Conservation (phyloP, 306 rosid genomes). For the Adenanthera pavonina region DNA sequence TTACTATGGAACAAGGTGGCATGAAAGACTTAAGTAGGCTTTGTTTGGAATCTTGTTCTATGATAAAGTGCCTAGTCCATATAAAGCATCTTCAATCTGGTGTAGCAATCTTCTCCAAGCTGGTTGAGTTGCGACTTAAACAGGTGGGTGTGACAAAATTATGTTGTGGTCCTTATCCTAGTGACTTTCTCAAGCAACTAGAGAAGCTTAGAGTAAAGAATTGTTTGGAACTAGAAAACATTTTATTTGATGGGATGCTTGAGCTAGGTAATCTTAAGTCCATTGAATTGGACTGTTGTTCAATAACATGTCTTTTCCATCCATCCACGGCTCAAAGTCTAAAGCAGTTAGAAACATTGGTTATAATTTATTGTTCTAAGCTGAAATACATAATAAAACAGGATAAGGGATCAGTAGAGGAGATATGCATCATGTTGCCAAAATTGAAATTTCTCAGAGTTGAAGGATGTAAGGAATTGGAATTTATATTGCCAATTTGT, state of each 20-base stretch:
- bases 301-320: constrained; percentile 1
- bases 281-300: neutral
- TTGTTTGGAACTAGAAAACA: neutral
- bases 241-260: neutral
- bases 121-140: neutral
- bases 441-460: constrained; percentile 30
- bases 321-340: neutral
- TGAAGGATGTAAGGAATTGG: neutral
- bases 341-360: neutral
- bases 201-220: neutral
- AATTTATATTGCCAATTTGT: constrained; percentile 33
- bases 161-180: neutral
- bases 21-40: neutral
- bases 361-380: neutral
- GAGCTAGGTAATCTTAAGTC: neutral
- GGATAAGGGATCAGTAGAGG: neutral
- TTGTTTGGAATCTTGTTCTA: neutral
- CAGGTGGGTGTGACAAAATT: neutral
- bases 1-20: constrained; percentile 11
- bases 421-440: constrained; percentile 7
- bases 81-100: neutral
- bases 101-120: constrained; percentile 7
- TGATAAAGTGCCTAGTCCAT: constrained; percentile 20
- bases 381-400: constrained; percentile 1
- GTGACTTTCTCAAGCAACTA: neutral